Percentiles rank a stretch among this genome's conserved stretches.
Conservation (phyloP, 2,329 filamentous ascomycete species). For the Scortechinia acanthostroma region DNA sequence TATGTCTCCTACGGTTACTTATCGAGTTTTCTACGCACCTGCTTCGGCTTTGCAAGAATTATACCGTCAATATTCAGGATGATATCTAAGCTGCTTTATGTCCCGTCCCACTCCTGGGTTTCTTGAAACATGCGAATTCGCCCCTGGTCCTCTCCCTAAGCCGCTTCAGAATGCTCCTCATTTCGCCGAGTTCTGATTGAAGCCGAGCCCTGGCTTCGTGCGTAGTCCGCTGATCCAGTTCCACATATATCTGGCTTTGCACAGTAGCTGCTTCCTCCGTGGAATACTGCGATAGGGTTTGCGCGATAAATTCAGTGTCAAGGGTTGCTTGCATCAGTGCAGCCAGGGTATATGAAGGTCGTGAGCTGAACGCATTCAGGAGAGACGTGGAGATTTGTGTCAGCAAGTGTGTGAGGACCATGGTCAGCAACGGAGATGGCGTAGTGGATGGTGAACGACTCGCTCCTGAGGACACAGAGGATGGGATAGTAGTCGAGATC, state of each 20-base stretch:
- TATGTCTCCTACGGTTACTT: too few relatives aligned
- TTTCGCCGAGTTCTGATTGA: slow-evolving; percentile 61
- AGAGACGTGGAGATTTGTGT: slow-evolving; percentile 55
- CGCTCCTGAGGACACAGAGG: slow-evolving; percentile 9
- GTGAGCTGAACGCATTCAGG: slow-evolving; percentile 50
- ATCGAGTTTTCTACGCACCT: too few relatives aligned
- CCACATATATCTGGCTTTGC: slow-evolving; percentile 66
- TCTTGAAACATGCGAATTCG: slow-evolving; percentile 52
- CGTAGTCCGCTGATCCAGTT: slow-evolving; percentile 62
- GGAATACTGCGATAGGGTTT: slow-evolving; percentile 62
- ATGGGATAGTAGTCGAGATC: slow-evolving; percentile 46
- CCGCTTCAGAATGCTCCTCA: slow-evolving; percentile 59
- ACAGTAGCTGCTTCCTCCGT: slow-evolving; percentile 54
- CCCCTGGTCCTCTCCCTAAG: slow-evolving; percentile 53
- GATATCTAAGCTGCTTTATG: neutral
- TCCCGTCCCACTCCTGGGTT: slow-evolving; percentile 15
- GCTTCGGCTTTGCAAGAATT: too few relatives aligned
- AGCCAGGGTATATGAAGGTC: slow-evolving; percentile 45
- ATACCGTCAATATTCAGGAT: too few relatives aligned
- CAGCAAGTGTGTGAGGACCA: slow-evolving; percentile 58
- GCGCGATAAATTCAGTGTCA: slow-evolving; percentile 69
- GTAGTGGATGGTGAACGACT: neutral
- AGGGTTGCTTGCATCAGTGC: slow-evolving; percentile 70
- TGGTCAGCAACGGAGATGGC: slow-evolving; percentile 34
- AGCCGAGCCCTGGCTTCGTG: slow-evolving; percentile 55